Percentiles rank a stretch among this genome's conserved stretches.
phyloP scores from a whole-genome alignment of 805 yeast genomes.

The Dipodascopsis uninucleata region DNA sequence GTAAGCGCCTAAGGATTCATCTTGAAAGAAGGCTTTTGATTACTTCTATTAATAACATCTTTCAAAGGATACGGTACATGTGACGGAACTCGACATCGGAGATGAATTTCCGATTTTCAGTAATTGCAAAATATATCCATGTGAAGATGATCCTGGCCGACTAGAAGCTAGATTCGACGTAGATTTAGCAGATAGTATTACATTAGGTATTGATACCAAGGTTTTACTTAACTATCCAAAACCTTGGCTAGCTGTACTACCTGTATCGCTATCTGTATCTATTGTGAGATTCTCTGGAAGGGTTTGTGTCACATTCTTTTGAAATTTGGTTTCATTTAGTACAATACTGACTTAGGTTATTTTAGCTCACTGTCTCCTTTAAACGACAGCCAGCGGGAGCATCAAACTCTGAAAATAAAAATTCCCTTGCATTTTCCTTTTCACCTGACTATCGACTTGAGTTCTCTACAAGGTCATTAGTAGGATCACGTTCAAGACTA shows the following conservation, averaged over 20 bases:
- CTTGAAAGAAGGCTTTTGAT: background rate
- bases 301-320: slow-evolving; percentile 5
- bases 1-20: slow-evolving; percentile 5
- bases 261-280: slow-evolving; percentile 79
- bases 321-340: background rate
- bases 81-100: slow-evolving; percentile 88
- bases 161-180: slow-evolving; percentile 88
- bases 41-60: background rate
- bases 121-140: slow-evolving; percentile 76
- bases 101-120: slow-evolving; percentile 93
- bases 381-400: slow-evolving; percentile 33
- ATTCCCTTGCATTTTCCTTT: slow-evolving; percentile 83
- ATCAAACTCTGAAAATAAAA: slow-evolving; percentile 31
- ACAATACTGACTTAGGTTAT: background rate
- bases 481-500: slow-evolving; percentile 87
- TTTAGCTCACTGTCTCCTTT: slow-evolving; percentile 58
- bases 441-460: slow-evolving; percentile 88
- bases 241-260: slow-evolving; percentile 79
- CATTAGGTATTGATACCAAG: slow-evolving; percentile 80
- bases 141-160: slow-evolving; percentile 48
- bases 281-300: slow-evolving; percentile 90
- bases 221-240: slow-evolving; percentile 76
- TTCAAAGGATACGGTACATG: slow-evolving; percentile 64
- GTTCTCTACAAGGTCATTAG: slow-evolving; percentile 79
- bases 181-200: slow-evolving; percentile 79